These are phyloP conservation scores for Agastache rugosa DNA, from an alignment of 257 asterid species.

Conservation along the genomic window DNA sequence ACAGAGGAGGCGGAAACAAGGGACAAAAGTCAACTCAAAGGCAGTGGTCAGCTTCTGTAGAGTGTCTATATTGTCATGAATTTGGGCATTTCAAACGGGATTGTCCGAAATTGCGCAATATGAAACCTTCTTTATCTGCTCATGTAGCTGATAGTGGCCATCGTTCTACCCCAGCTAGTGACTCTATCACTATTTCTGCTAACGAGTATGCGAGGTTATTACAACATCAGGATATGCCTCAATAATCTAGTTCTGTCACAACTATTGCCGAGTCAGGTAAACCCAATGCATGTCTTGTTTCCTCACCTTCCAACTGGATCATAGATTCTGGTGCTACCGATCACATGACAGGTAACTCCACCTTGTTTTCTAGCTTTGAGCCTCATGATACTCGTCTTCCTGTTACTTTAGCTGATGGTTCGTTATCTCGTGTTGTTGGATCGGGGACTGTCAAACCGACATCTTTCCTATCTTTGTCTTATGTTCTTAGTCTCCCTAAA, in stretches of 20 bases:
- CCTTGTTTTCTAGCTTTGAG: not conserved
- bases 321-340: not conserved
- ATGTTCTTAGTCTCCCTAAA: too few relatives aligned
- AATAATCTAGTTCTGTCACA: too few relatives aligned
- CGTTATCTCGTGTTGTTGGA: too few relatives aligned
- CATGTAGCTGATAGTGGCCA: not conserved
- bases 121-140: not conserved
- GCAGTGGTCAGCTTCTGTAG: not conserved
- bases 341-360: not conserved
- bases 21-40: not conserved
- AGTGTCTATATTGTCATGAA: not conserved
- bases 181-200: not conserved
- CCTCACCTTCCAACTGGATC: not conserved
- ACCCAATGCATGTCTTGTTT: not conserved
- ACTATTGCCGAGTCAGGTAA: constrained; percentile 20
- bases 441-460: too few relatives aligned
- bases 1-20: not conserved
- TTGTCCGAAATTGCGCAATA: not conserved
- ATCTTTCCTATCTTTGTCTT: too few relatives aligned
- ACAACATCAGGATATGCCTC: not conserved
- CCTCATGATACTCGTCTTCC: too few relatives aligned
- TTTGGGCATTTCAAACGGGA: constrained; percentile 5
- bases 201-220: too few relatives aligned
- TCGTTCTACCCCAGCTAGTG: not conserved
- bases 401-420: too few relatives aligned